Base-by-base conservation (phyloP, 2,329 filamentous ascomycete genomes). In the Apiospora saccharicola region DNA sequence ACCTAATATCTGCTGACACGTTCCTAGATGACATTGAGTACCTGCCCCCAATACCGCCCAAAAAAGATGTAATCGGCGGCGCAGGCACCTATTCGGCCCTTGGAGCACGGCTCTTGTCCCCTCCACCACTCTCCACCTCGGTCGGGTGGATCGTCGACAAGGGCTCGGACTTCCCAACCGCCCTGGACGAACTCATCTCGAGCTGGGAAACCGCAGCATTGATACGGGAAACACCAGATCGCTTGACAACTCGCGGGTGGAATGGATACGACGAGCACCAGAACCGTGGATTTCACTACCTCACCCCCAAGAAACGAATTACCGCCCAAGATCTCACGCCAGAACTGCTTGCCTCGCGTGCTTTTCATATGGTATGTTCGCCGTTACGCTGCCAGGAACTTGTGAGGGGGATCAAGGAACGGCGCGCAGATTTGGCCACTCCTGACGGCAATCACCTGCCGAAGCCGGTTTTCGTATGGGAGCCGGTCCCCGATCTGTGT, bases 131-230 rank as follows among this genome's bases (percentile, higher is more conserved):
- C 67, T 93, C 94, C 30, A 86, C 85, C 49, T 87, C 89, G 2
- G 90, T 98, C 7, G 94, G 94, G 75, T 98, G 95, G 95, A 92
- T 98, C 74, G 90, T 98, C 61, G 96, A 99, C 82, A 90, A 91
- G 78, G 96, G 96, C 43, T 92, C 90, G 22, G 96, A 98, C 82
- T 98, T 98, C 76, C 95, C 96, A 0, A 75, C 85, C 0, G 83
- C 88, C 16, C 86, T 97, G 70, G 87, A 88, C 68, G 79, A 86
- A 2, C 85, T 89, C 61, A 91, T 99, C 75, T 83, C 88, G 19
- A 87, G 89, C 61, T 98, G 96, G 95, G 83, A 90, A 22, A 98
- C 95, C 1, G 89, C 90, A 7, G 93, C 90, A 26, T 79, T 94
- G 22, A 84, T 96, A 75, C 90, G 95, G 70, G 84, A 90, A 68